Conservation (phyloP, 371 early-diverging fungal species). For the Mucor indicus region DNA sequence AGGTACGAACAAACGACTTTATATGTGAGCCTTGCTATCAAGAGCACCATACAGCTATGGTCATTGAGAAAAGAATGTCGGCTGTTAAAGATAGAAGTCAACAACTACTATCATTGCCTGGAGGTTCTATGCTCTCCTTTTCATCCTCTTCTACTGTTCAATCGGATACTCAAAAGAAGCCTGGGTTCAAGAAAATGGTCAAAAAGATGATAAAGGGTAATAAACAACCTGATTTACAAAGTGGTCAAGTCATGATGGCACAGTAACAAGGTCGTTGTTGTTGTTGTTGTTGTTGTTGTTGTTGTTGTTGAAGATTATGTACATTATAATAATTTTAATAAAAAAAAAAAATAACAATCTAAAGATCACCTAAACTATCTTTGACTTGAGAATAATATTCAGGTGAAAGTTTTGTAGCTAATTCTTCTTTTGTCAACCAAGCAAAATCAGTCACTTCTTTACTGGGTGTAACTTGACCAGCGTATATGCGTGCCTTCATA, state of each 20-base stretch:
- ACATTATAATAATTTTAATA: constrained; percentile 15
- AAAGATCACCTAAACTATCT: constrained; percentile 72
- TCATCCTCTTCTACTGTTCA: constrained; percentile 11
- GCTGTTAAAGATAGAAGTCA: constrained; percentile 12
- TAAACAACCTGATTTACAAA: neutral
- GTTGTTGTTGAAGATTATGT: too few species aligned
- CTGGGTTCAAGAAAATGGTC: constrained; percentile 21
- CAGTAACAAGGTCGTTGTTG: neutral
- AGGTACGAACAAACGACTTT: constrained; percentile 29
- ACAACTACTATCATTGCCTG: constrained; percentile 13
- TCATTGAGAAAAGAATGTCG: constrained; percentile 39
- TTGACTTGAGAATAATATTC: constrained; percentile 75
- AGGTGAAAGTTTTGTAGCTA: constrained; percentile 59
- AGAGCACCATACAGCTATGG: constrained; percentile 29
- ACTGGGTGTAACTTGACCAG: constrained; percentile 69
- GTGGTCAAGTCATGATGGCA: constrained; percentile 1
- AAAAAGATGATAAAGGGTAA: constrained; percentile 14
- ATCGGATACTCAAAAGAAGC: too few species aligned
- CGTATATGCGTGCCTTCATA: constrained; percentile 84
- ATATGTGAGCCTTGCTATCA: constrained; percentile 38
- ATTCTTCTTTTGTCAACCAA: constrained; percentile 88
- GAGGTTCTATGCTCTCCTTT: constrained; percentile 13
- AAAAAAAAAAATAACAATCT: constrained; percentile 13
- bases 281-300: too few species aligned
- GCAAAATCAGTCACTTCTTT: constrained; percentile 70